Conservation (phyloP, 805 yeast genomes). For the Pichia cephalocereana region DNA sequence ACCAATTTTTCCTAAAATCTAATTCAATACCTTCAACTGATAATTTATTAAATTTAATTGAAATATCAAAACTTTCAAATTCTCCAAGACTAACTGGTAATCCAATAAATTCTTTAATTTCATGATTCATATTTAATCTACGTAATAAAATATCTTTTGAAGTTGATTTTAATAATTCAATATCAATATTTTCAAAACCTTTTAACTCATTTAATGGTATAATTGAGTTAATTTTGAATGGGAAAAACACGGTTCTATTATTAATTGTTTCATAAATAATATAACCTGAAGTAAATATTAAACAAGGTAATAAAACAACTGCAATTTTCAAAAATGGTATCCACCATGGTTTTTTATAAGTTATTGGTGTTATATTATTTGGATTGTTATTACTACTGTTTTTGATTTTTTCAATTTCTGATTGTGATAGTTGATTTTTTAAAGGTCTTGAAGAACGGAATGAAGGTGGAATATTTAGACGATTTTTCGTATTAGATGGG, state of each 20-base stretch:
- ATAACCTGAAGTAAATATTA: slow-evolving; percentile 18
- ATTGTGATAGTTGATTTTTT: slow-evolving; percentile 7
- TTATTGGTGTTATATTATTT: neutral
- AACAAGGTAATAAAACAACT: slow-evolving; percentile 9
- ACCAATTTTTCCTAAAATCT: slow-evolving; percentile 23
- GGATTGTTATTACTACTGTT: neutral
- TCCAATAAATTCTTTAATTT: slow-evolving; percentile 22
- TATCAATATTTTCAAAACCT: slow-evolving; percentile 21
- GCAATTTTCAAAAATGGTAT: slow-evolving; percentile 9
- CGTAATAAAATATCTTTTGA: slow-evolving; percentile 19
- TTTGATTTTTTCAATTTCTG: slow-evolving; percentile 4
- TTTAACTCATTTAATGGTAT: slow-evolving; percentile 19
- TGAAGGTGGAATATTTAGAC: slow-evolving; percentile 13
- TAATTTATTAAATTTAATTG: slow-evolving; percentile 21
- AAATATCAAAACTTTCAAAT: slow-evolving; percentile 22
- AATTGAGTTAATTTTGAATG: slow-evolving; percentile 21
- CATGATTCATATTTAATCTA: slow-evolving; percentile 24
- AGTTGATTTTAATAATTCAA: slow-evolving; percentile 19
- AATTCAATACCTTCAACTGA: slow-evolving; percentile 25
- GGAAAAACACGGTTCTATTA: slow-evolving; percentile 25
- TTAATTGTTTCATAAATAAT: slow-evolving; percentile 22
- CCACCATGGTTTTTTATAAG: slow-evolving; percentile 13
- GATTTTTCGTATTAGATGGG: neutral
- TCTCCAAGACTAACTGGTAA: slow-evolving; percentile 24
- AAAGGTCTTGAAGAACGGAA: slow-evolving; percentile 14